Percentiles rank a stretch among this genome's conserved stretches.
Evolutionary conservation across 306 rosid species (phyloP).

Genomic region (Cicer yamashitae): DNA sequence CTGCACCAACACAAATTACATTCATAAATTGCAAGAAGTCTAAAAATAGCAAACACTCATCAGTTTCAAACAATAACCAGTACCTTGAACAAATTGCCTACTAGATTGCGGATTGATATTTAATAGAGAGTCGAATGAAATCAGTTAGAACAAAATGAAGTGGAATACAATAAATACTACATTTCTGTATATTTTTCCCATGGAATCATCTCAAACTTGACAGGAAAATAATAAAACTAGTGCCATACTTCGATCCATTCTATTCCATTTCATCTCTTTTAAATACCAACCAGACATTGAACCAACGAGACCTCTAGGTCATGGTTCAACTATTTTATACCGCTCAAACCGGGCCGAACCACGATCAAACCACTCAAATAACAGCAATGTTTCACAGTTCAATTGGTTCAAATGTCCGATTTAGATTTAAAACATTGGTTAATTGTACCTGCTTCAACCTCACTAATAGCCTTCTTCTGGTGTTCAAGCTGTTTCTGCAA

Average conservation of each 20-base stretch:
- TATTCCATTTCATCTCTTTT: background rate
- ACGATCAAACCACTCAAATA: background rate
- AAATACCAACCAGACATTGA: background rate
- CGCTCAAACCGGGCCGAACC: background rate
- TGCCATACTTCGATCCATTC: background rate
- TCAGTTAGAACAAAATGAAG: background rate
- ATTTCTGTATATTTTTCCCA: background rate
- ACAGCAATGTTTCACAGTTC: background rate
- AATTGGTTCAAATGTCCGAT: background rate
- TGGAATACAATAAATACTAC: background rate
- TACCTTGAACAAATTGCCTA: background rate
- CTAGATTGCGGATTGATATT: background rate
- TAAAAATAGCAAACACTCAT: background rate
- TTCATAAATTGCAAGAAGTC: conserved; percentile 15
- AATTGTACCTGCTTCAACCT: conserved; percentile 78
- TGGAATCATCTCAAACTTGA: background rate
- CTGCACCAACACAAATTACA: conserved; percentile 58
- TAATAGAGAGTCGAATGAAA: background rate
- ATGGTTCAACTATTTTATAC: background rate
- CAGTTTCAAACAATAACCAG: conserved; percentile 15
- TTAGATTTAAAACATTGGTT: background rate
- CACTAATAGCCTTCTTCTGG: conserved; percentile 57
- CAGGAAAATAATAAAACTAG: background rate
- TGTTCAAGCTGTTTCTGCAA: conserved; percentile 65
- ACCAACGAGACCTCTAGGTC: background rate